Evolutionary conservation across 768 basidiomycete genomes (phyloP).

Genomic region (Termitomyces sp.): DNA sequence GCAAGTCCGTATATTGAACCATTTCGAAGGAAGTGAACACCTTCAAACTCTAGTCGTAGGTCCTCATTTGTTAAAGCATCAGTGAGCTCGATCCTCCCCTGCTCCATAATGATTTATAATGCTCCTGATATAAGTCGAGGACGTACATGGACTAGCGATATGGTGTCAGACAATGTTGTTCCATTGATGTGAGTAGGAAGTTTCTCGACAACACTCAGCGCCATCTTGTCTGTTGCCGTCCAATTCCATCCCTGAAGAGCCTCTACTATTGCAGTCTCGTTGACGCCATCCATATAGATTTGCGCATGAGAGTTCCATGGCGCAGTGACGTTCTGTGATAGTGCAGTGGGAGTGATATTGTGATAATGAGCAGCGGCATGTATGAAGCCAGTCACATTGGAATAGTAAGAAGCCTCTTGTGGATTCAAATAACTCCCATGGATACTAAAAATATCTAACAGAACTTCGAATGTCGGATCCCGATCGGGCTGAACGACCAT

Average conservation of each 20-base stretch:
- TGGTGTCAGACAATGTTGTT: slow-evolving; percentile 29
- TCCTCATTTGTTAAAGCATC: slow-evolving; percentile 48
- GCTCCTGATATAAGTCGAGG: background rate
- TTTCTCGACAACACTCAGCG: slow-evolving; percentile 64
- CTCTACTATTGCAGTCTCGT: slow-evolving; percentile 42
- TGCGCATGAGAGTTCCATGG: slow-evolving; percentile 50
- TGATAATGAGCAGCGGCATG: slow-evolving; percentile 55
- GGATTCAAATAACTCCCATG: slow-evolving; percentile 40
- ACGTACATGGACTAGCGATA: slow-evolving; percentile 65
- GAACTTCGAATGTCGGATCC: slow-evolving; percentile 34
- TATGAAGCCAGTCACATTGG: slow-evolving; percentile 76
- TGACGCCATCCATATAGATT: slow-evolving; percentile 42
- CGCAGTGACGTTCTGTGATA: slow-evolving; percentile 30
- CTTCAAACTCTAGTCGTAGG: slow-evolving; percentile 67
- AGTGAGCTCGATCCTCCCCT: slow-evolving; percentile 73
- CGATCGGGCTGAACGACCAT: slow-evolving; percentile 36
- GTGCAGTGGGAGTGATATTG: slow-evolving; percentile 53
- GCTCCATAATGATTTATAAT: slow-evolving; percentile 3
- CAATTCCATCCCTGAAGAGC: slow-evolving; percentile 64
- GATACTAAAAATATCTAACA: slow-evolving; percentile 46
- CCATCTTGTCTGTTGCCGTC: slow-evolving; percentile 55
- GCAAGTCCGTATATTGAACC: slow-evolving; percentile 78
- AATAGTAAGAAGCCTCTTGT: slow-evolving; percentile 51
- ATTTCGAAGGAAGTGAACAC: slow-evolving; percentile 66
- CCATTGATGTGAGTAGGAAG: slow-evolving; percentile 31